Base-by-base conservation (phyloP, 176 grass and related monocot genomes). In the Rhynchospora pubera region DNA sequence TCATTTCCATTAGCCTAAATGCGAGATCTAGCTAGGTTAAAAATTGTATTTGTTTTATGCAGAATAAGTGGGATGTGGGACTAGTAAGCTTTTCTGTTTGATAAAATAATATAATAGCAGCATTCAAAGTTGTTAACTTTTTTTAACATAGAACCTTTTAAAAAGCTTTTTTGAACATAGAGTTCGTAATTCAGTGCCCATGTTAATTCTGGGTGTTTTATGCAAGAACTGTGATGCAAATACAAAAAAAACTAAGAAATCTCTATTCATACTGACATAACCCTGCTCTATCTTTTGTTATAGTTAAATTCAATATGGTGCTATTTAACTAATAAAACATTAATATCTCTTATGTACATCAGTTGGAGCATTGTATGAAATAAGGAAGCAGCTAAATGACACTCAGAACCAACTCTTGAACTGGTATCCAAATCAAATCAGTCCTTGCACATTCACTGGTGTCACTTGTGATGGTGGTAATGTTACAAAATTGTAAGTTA, bases 401-500 rank as follows among this genome's bases (percentile, higher is more conserved):
- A 81, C 60, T 47, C 10, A 65, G 42, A 62, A 65, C 6, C 34
- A 50, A 63, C 42, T 81, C 22, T 81, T 0, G 3, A 65, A 50
- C 13, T 81, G 77, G 77, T 79, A 21, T 23, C 55, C 1, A 44
- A 79, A 79, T 62, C 21, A 6, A n/a, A 13, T 79, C 52, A 45
- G 0, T 62, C 77, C 77, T 42, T 79, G 77, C 60, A 6, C 13
- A 30, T 81, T 81, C 60, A 3, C 16, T 2, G 12, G 42, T 50
- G 79, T 81, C 21, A 65, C 15, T 81, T 81, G 79, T 48, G 79
- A 65, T 5, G 15, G 12, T 44, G 13, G 11, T 5, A 6, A 7
- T 64, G 60, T 81, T 47, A 1, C 60, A 9, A 23, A 30, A 65
- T 81, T 81, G 79, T 81, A 81, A 81, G 79, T 65, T 65, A 47